These are phyloP conservation scores for Pseudotsuga menziesii DNA, from an alignment of 75 land plant species.

Conservation along the genomic window DNA sequence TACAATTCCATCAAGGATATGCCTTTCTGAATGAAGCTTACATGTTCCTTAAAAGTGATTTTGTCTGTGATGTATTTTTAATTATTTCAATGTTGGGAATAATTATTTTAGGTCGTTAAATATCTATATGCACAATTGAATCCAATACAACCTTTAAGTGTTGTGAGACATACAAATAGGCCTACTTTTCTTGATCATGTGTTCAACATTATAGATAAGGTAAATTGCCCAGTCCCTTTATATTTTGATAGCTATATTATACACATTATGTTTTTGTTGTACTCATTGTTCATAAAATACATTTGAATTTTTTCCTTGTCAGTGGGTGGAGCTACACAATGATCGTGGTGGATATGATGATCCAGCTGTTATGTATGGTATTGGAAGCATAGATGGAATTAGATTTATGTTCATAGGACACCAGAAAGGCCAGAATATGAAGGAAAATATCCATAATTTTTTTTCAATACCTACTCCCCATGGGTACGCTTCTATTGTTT, in stretches of 20 bases:
- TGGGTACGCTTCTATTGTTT: too few species aligned
- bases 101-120: conserved; percentile 49
- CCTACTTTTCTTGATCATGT: conserved; percentile 94
- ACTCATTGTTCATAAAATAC: not conserved
- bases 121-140: conserved; percentile 69
- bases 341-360: conserved; percentile 94
- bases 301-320: not conserved
- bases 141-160: conserved; percentile 73
- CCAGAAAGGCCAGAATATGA: too few species aligned
- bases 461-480: too few species aligned
- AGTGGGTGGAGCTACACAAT: conserved; percentile 96
- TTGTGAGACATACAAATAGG: conserved; percentile 96
- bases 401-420: too few species aligned
- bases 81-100: not conserved
- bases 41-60: too few species aligned
- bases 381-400: conserved; percentile 79
- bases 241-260: not conserved
- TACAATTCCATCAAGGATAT: too few species aligned
- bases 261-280: not conserved
- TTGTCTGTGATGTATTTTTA: too few species aligned
- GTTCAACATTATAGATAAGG: conserved; percentile 88
- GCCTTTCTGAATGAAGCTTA: too few species aligned
- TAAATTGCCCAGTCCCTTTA: conserved; percentile 2
- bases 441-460: too few species aligned
- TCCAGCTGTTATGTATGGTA: conserved; percentile 86